These are phyloP conservation scores for Trametes elegans DNA, from an alignment of 768 basidiomycete genomes.

Conservation along the genomic window DNA sequence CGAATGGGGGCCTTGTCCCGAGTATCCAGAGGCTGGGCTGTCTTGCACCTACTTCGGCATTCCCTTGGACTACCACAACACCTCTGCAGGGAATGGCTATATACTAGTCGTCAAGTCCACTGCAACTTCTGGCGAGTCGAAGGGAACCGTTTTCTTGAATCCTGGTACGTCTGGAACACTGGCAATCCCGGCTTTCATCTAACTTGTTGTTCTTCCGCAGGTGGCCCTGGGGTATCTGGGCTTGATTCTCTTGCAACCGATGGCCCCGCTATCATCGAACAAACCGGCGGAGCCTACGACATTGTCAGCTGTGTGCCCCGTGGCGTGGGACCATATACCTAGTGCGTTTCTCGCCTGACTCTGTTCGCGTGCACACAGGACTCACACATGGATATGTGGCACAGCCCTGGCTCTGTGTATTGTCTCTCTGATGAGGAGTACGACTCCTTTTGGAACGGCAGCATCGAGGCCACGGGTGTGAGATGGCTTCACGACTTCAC, in stretches of 20 bases:
- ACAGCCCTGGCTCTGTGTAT: constrained; percentile 7
- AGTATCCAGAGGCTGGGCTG: neutral
- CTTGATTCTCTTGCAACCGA: constrained; percentile 2
- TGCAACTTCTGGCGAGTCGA: neutral
- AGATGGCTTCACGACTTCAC: constrained; percentile 12
- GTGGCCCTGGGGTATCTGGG: constrained; percentile 15
- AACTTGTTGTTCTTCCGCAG: neutral
- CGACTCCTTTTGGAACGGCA: constrained; percentile 4
- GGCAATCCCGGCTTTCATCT: neutral
- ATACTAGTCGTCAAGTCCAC: constrained; percentile 13
- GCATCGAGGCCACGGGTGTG: constrained; percentile 6
- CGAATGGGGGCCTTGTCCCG: constrained; percentile 1
- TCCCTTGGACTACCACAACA: constrained; percentile 16
- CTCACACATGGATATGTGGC: too few species aligned
- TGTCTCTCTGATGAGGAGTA: constrained; percentile 8
- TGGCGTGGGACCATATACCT: constrained; percentile 16
- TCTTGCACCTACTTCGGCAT: constrained; percentile 12
- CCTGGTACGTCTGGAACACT: constrained; percentile 1
- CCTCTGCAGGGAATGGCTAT: constrained; percentile 4
- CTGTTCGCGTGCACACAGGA: neutral
- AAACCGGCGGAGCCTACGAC: constrained; percentile 12
- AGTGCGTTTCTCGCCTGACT: neutral
- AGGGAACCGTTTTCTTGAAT: constrained; percentile 13
- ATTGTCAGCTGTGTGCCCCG: constrained; percentile 17
- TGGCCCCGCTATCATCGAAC: neutral